Evolutionary conservation across 78 protist species (phyloP).

Genomic region (Chrysochromulina parva): DNA sequence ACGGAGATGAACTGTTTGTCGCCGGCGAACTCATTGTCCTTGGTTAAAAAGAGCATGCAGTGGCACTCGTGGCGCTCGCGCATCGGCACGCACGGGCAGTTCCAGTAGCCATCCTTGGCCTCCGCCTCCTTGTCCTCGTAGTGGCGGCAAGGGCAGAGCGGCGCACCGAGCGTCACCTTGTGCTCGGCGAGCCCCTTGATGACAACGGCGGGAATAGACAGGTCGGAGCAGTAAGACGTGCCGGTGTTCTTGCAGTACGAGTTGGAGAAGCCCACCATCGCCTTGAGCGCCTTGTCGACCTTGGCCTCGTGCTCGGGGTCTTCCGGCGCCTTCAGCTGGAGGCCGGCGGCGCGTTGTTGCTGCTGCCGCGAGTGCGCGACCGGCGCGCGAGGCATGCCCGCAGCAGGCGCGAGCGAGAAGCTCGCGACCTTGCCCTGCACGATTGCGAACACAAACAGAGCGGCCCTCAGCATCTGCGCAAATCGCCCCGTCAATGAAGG

Average conservation of each 20-base stretch:
- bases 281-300: slow-evolving; percentile 18
- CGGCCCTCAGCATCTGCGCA: no score
- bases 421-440: no score
- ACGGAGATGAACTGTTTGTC: background rate
- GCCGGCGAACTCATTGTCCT: slow-evolving; percentile 45
- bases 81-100: slow-evolving; percentile 50
- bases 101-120: slow-evolving; percentile 45
- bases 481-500: no score
- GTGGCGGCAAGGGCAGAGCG: slow-evolving; percentile 47
- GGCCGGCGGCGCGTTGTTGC: no score
- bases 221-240: slow-evolving; percentile 29
- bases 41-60: slow-evolving; percentile 37
- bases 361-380: no score
- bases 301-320: no score
- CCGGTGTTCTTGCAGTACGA: slow-evolving; percentile 28
- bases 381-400: no score
- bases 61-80: slow-evolving; percentile 50
- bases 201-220: slow-evolving; percentile 15
- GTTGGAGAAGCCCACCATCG: slow-evolving; percentile 18
- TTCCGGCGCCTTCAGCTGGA: no score
- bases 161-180: slow-evolving; percentile 41
- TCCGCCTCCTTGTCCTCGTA: slow-evolving; percentile 48
- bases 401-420: no score
- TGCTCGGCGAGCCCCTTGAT: slow-evolving; percentile 43
- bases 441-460: no score